Conservation (phyloP, 495 filamentous ascomycete species). For the Trichoderma asperelloides region DNA sequence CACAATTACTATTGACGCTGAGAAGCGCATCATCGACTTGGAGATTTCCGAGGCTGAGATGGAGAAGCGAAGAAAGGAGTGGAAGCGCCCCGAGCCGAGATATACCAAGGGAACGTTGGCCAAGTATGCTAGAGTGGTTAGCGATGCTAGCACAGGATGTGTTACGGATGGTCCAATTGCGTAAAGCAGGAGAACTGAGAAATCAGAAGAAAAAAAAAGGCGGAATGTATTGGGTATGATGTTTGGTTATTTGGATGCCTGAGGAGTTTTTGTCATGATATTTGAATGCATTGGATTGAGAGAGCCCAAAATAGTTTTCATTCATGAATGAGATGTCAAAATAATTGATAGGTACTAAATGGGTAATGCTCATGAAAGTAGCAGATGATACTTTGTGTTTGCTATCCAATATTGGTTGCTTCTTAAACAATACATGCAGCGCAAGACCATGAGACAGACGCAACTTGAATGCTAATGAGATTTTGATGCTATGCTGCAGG, state of each 20-base stretch:
- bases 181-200: neutral
- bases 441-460: too few species aligned
- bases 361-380: too few species aligned
- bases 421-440: too few species aligned
- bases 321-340: neutral
- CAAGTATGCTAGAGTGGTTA: slow-evolving; percentile 64
- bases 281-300: neutral
- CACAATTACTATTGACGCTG: slow-evolving; percentile 61
- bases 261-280: slow-evolving; percentile 4
- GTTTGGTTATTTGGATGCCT: neutral
- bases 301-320: neutral
- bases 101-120: slow-evolving; percentile 66
- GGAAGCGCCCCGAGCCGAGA: slow-evolving; percentile 55
- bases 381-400: neutral
- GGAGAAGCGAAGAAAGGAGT: slow-evolving; percentile 51
- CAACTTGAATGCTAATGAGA: neutral
- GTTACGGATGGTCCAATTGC: slow-evolving; percentile 51
- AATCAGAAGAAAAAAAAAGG: slow-evolving; percentile 3
- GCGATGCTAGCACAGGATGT: slow-evolving; percentile 71
- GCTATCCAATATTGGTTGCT: neutral
- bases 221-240: neutral
- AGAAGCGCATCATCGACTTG: slow-evolving; percentile 52
- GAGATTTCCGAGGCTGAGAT: slow-evolving; percentile 56
- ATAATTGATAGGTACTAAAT: neutral
- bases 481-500: neutral